These are phyloP conservation scores for Ogataea ramenticola DNA, from an alignment of 805 yeast species.

Conservation along the genomic window DNA sequence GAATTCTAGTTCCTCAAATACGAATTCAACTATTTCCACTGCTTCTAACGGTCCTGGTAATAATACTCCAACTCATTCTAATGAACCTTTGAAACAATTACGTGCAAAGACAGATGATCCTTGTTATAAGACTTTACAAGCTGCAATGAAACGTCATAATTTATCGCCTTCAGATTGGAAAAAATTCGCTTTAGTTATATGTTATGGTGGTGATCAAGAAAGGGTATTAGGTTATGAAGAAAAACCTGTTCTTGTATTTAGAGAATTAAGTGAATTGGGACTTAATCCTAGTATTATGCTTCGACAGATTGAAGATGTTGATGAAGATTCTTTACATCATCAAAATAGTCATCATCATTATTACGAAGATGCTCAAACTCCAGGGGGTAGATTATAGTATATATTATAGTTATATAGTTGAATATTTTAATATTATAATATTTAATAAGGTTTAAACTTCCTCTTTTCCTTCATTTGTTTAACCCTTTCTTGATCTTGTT, in stretches of 20 bases:
- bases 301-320: constrained; percentile 63
- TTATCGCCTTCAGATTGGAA: constrained; percentile 77
- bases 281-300: constrained; percentile 89
- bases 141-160: constrained; percentile 81
- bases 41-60: no score
- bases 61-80: constrained; percentile 3
- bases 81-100: constrained; percentile 74
- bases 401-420: no score
- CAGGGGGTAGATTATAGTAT: constrained; percentile 33
- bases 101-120: constrained; percentile 88
- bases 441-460: constrained; percentile 70
- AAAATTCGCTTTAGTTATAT: constrained; percentile 80
- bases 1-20: background rate
- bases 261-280: constrained; percentile 79
- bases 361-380: constrained; percentile 19
- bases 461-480: constrained; percentile 71
- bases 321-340: constrained; percentile 18
- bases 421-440: no score
- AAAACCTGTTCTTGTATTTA: constrained; percentile 79
- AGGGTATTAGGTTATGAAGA: constrained; percentile 77
- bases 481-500: constrained; percentile 84
- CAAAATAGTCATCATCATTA: background rate
- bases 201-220: constrained; percentile 90
- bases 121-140: constrained; percentile 78
- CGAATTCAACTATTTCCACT: constrained; percentile 1